phyloP scores from a whole-genome alignment of 495 filamentous ascomycete species.

The Chaetomidium leptoderma region DNA sequence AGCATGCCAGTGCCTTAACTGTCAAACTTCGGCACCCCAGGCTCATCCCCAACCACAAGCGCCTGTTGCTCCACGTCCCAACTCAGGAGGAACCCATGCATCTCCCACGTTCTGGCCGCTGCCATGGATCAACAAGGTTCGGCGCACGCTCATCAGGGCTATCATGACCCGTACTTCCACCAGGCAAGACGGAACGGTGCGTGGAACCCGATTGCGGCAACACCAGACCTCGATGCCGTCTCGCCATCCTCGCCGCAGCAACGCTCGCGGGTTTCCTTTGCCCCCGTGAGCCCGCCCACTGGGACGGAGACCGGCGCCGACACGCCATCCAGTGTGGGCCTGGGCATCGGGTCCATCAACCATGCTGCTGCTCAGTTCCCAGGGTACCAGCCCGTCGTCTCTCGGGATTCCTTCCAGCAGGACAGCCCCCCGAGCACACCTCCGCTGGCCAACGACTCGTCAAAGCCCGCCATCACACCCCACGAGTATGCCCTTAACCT shows the following conservation, averaged over 20 bases:
- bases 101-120: background rate
- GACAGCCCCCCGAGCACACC: background rate
- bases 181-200: background rate
- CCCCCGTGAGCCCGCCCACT: background rate
- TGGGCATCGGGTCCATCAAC: slow-evolving; percentile 5
- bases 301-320: no score
- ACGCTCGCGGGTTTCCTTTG: slow-evolving; percentile 1
- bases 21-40: background rate
- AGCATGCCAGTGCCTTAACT: background rate
- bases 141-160: background rate
- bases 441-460: background rate
- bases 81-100: background rate
- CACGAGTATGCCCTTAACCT: background rate
- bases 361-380: background rate
- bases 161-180: background rate
- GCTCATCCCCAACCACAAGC: background rate
- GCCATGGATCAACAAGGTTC: slow-evolving; percentile 7
- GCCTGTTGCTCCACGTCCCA: background rate
- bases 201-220: slow-evolving; percentile 7
- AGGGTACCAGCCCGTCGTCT: background rate
- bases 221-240: background rate
- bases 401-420: slow-evolving; percentile 10
- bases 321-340: slow-evolving; percentile 6
- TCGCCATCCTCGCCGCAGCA: slow-evolving; percentile 2
- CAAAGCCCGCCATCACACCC: background rate